A percentile compares a stretch with the other conserved stretches of the same genome.
Evolutionary conservation across 495 filamentous ascomycete species (phyloP).

Genomic region (Penicillium maclennaniae): DNA sequence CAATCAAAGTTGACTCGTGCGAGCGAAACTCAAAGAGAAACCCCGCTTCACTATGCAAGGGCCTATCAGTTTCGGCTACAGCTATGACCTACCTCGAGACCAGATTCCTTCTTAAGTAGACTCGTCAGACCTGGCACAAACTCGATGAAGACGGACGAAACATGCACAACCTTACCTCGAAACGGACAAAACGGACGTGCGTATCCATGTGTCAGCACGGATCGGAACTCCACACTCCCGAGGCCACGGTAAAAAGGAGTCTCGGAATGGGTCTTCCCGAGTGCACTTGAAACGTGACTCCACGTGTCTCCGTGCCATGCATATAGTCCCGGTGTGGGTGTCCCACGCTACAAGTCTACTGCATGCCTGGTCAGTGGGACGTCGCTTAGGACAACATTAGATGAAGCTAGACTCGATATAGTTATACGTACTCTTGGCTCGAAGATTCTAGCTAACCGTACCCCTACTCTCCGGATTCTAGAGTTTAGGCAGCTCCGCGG

Average conservation of each 20-base stretch:
- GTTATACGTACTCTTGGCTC: neutral
- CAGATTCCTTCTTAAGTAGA: no score
- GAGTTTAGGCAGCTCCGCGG: neutral
- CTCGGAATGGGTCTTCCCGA: constrained; percentile 5
- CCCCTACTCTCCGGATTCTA: neutral
- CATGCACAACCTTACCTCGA: neutral
- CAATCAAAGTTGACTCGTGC: neutral
- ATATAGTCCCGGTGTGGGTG: neutral
- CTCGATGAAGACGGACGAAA: neutral
- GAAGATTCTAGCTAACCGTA: neutral
- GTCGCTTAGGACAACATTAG: neutral
- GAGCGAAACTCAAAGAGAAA: no score
- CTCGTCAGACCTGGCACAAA: neutral
- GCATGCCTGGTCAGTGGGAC: neutral
- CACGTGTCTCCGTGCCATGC: neutral
- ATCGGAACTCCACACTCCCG: neutral
- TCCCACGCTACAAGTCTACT: neutral
- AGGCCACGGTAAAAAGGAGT: neutral
- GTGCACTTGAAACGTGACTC: constrained; percentile 1
- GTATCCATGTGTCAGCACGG: neutral
- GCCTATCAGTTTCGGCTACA: no score
- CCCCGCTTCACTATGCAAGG: neutral
- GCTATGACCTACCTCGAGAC: no score
- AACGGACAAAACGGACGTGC: neutral
- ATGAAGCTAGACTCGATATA: neutral